A percentile compares a stretch with the other conserved stretches of the same genome.
Conservation (phyloP, 163 green algal genomes). For the Scenedesmus sp. region DNA sequence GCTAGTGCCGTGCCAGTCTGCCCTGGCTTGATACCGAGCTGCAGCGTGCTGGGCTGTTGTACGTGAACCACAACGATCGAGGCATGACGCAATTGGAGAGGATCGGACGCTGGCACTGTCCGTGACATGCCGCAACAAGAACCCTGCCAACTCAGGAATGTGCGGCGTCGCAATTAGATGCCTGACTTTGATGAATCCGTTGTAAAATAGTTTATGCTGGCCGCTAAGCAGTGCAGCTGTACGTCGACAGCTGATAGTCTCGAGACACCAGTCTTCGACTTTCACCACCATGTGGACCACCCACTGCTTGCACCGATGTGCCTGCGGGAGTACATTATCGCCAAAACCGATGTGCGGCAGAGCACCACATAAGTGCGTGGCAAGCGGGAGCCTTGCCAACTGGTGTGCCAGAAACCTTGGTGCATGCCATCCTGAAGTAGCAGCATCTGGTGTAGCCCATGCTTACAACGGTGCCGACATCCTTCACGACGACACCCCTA, state of each 20-base stretch:
- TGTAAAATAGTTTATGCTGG: not conserved
- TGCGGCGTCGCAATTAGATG: not conserved
- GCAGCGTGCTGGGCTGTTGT: not conserved
- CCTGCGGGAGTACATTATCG: not conserved
- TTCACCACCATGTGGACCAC: not conserved
- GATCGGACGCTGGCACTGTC: not conserved
- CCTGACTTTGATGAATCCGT: not conserved
- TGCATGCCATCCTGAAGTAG: not conserved
- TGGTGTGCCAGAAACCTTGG: not conserved
- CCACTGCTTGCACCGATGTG: not conserved
- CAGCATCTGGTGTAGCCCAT: too few relatives aligned
- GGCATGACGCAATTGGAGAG: not conserved
- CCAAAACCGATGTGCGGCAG: not conserved
- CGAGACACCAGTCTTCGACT: not conserved
- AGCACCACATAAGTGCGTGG: too few relatives aligned
- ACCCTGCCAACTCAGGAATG: not conserved
- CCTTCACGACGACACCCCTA: not conserved
- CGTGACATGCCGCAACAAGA: constrained; percentile 11
- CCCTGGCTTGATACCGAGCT: not conserved
- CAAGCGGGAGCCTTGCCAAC: not conserved
- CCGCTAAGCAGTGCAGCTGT: not conserved
- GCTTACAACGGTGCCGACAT: not conserved
- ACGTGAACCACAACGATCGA: not conserved
- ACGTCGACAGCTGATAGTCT: not conserved
- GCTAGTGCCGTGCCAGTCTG: constrained; percentile 2